A percentile compares a stretch with the other conserved stretches of the same genome.
These are phyloP conservation scores for Candida jianshihensis DNA, from an alignment of 805 yeast genomes.

Conservation along the genomic window DNA sequence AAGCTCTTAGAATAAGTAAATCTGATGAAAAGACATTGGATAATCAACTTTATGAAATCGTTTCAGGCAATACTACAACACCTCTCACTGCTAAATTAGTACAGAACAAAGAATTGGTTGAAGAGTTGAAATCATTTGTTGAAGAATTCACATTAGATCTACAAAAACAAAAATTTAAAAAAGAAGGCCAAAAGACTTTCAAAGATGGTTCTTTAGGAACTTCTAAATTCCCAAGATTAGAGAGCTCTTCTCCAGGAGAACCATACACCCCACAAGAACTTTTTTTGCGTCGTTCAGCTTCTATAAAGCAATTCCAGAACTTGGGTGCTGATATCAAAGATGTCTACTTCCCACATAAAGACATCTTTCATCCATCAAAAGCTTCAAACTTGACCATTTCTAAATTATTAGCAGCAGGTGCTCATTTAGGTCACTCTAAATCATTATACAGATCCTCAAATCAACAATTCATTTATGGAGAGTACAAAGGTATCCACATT, in stretches of 20 bases:
- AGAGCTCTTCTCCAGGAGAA: slow-evolving; percentile 50
- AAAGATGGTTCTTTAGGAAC: slow-evolving; percentile 2
- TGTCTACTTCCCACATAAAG: slow-evolving; percentile 65
- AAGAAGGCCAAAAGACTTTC: neutral
- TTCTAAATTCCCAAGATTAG: slow-evolving; percentile 51
- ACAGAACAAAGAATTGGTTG: slow-evolving; percentile 14
- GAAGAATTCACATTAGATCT: slow-evolving; percentile 16
- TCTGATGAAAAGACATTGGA: slow-evolving; percentile 14
- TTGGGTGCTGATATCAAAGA: slow-evolving; percentile 58
- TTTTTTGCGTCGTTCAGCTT: slow-evolving; percentile 63
- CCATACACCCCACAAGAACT: slow-evolving; percentile 77
- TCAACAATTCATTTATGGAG: slow-evolving; percentile 83
- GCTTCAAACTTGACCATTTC: slow-evolving; percentile 57
- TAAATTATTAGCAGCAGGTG: slow-evolving; percentile 82
- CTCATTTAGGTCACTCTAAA: slow-evolving; percentile 90
- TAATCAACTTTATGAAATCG: slow-evolving; percentile 14
- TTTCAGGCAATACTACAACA: slow-evolving; percentile 16
- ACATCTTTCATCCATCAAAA: slow-evolving; percentile 51
- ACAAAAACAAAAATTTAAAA: slow-evolving; percentile 10
- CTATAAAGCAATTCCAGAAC: slow-evolving; percentile 43
- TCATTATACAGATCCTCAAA: slow-evolving; percentile 72
- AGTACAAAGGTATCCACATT: slow-evolving; percentile 83
- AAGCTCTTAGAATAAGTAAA: slow-evolving; percentile 12
- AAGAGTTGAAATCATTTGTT: slow-evolving; percentile 15
- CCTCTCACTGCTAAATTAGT: slow-evolving; percentile 11